Evolutionary conservation across 176 grass and related monocot genomes (phyloP).

Genomic region (Dactylis glomerata): DNA sequence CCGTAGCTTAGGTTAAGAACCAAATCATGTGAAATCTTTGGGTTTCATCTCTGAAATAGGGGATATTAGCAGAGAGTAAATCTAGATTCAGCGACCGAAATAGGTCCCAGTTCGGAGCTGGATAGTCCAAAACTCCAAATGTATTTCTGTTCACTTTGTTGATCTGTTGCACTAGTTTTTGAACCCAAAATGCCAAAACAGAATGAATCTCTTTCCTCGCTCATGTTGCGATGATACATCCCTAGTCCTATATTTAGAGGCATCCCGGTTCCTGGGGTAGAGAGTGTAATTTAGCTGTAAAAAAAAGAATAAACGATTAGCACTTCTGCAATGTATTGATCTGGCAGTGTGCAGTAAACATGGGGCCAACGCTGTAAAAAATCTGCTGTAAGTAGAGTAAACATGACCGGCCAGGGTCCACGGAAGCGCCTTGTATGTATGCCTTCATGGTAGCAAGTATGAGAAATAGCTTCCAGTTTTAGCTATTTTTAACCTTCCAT

Average conservation of each 20-base stretch:
- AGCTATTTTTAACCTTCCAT: neutral
- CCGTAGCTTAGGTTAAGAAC: neutral
- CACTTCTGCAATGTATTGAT: too few relatives aligned
- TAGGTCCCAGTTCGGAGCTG: neutral
- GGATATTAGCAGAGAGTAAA: neutral
- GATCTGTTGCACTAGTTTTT: neutral
- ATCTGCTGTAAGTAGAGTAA: slow-evolving; percentile 6
- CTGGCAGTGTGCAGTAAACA: too few relatives aligned
- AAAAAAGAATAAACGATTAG: too few relatives aligned
- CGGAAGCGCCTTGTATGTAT: rapidly evolving
- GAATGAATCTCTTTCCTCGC: neutral
- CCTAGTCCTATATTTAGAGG: neutral
- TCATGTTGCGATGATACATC: neutral
- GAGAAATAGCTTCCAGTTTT: neutral
- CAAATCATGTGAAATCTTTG: neutral
- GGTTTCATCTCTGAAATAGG: neutral
- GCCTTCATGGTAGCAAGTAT: neutral
- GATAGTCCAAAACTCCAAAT: neutral
- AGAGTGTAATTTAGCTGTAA: neutral
- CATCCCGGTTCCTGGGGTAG: neutral
- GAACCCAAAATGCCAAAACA: neutral
- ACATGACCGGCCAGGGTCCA: neutral
- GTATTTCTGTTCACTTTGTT: neutral
- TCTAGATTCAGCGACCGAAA: neutral
- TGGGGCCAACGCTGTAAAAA: too few relatives aligned